Conservation (phyloP, 441 rosid genomes). For the Sinapis alba region DNA sequence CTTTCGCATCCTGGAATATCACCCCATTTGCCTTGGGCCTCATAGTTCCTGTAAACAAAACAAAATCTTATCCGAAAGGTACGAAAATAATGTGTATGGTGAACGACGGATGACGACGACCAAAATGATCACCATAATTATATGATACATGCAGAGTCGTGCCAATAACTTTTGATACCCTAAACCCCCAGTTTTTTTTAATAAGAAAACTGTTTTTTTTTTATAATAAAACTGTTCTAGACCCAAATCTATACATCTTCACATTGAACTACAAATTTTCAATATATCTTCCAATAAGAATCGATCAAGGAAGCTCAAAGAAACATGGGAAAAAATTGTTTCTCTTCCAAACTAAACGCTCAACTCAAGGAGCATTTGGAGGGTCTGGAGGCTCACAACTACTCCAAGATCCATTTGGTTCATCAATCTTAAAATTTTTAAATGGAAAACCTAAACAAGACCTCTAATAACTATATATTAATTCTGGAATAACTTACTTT, state of each 20-base stretch:
- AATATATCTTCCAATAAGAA: not conserved
- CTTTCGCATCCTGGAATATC: constrained; percentile 39
- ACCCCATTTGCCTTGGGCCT: constrained; percentile 47
- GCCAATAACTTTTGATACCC: not conserved
- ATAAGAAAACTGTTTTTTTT: no score
- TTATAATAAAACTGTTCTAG: no score
- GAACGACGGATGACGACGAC: not conserved
- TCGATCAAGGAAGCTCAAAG: not conserved
- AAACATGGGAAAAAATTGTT: not conserved
- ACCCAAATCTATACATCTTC: not conserved
- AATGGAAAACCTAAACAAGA: not conserved
- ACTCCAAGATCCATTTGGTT: constrained; percentile 2
- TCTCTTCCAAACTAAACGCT: not conserved
- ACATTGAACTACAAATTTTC: not conserved
- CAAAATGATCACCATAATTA: not conserved
- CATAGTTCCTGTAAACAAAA: constrained; percentile 24
- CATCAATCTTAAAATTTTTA: not conserved
- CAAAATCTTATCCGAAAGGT: not conserved
- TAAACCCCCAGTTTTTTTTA: not conserved
- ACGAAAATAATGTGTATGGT: constrained; percentile 2
- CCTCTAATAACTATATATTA: not conserved
- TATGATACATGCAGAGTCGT: constrained; percentile 1
- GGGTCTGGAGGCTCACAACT: not conserved
- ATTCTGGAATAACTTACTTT: not conserved
- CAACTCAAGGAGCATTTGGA: not conserved